Percentiles rank a stretch among this genome's conserved stretches.
Conservation (phyloP, 306 rosid species). For the Amphicarpaea edgeworthii region DNA sequence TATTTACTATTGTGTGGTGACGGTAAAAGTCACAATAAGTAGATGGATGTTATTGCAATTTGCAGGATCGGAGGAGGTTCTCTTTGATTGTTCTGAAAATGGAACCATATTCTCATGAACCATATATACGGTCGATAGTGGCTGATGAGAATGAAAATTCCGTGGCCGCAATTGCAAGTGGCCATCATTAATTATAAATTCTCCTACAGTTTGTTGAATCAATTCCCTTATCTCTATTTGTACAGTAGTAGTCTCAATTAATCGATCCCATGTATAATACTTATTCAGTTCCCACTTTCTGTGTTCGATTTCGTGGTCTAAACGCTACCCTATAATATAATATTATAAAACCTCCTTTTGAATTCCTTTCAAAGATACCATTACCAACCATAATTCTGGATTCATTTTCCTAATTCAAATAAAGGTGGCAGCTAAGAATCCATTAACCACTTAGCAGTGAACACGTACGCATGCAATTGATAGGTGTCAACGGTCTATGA, state of each 20-base stretch:
- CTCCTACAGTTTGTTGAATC: constrained; percentile 5
- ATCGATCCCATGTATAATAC: not conserved
- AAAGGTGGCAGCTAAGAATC: not conserved
- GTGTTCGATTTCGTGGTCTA: constrained; percentile 40
- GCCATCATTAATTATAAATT: too few species aligned
- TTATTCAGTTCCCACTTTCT: constrained; percentile 35
- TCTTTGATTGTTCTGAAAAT: constrained; percentile 16
- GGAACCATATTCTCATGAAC: constrained; percentile 51
- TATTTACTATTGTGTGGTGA: not conserved
- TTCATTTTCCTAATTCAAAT: constrained; percentile 16
- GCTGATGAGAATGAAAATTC: constrained; percentile 35
- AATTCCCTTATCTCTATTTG: constrained; percentile 22
- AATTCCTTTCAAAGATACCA: constrained; percentile 46
- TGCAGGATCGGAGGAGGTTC: too few species aligned
- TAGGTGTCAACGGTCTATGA: too few species aligned
- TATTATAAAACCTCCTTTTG: too few species aligned
- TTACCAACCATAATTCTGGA: not conserved
- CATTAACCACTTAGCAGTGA: constrained; percentile 12
- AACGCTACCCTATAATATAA: constrained; percentile 47
- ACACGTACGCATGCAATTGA: constrained; percentile 16
- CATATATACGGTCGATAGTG: too few species aligned
- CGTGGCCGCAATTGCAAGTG: constrained; percentile 38
- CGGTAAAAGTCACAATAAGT: not conserved
- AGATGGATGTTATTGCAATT: constrained; percentile 20
- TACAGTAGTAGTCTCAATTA: not conserved